Evolutionary conservation across 495 filamentous ascomycete species (phyloP).

Genomic region (Cercophora sp.): DNA sequence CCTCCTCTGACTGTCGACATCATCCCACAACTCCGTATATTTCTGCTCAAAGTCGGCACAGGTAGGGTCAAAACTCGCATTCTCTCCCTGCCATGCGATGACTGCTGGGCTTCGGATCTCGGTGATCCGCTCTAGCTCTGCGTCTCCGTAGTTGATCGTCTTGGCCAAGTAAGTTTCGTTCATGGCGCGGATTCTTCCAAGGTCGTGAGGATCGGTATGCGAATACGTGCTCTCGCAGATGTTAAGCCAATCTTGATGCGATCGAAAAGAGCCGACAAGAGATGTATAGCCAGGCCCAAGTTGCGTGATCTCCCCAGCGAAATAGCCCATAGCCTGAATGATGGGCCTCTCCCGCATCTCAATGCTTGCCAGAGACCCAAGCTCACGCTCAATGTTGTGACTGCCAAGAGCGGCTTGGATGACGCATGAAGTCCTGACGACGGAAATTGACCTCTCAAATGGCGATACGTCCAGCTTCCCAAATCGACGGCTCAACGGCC

Average conservation of each 20-base stretch:
- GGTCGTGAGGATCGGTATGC: conserved; percentile 12
- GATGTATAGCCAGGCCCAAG: conserved; percentile 12
- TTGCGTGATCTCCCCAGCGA: conserved; percentile 13
- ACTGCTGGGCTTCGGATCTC: conserved; percentile 2
- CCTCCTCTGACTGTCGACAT: neutral
- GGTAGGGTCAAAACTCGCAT: neutral
- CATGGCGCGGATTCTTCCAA: conserved; percentile 12
- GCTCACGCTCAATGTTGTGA: conserved; percentile 1
- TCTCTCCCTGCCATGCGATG: neutral
- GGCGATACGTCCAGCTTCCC: neutral
- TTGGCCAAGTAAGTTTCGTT: conserved; percentile 17
- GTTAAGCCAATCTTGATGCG: conserved; percentile 15
- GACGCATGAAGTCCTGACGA: conserved; percentile 12
- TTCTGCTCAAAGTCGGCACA: neutral
- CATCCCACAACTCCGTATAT: neutral
- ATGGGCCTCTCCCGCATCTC: neutral
- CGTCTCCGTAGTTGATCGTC: conserved; percentile 11
- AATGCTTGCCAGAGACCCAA: neutral
- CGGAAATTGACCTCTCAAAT: conserved; percentile 9
- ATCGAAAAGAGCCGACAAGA: conserved; percentile 13
- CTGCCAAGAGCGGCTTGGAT: conserved; percentile 6
- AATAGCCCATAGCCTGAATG: conserved; percentile 13
- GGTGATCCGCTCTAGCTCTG: conserved; percentile 11
- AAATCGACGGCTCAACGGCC: neutral
- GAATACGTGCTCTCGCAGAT: conserved; percentile 13